Conservation (phyloP, 306 rosid species). For the Clitoria ternatea region DNA sequence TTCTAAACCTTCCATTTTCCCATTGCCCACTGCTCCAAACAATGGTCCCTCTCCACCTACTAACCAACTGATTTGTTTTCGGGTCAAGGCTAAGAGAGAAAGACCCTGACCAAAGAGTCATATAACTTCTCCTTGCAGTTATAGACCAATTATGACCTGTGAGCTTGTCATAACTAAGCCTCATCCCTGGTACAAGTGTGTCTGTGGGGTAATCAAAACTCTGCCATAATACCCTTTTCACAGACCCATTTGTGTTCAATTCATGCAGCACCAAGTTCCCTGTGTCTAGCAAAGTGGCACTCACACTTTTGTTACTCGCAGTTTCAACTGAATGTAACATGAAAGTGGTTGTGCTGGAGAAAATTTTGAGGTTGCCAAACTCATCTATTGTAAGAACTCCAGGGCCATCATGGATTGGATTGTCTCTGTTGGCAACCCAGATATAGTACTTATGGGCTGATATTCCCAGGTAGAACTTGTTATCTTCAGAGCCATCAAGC, state of each 20-base stretch:
- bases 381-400: constrained; percentile 9
- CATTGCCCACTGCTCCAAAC: background rate
- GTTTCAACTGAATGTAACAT: background rate
- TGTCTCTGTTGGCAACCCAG: constrained; percentile 16
- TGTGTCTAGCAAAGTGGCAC: background rate
- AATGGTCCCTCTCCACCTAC: background rate
- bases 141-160: background rate
- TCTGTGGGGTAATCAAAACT: constrained; percentile 14
- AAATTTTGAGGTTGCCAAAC: background rate
- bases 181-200: constrained; percentile 2
- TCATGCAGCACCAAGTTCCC: constrained; percentile 5
- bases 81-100: constrained; percentile 1
- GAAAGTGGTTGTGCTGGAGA: background rate
- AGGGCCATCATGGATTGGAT: constrained; percentile 6
- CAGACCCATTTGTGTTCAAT: background rate
- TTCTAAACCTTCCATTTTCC: background rate
- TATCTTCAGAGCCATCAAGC: background rate
- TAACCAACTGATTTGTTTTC: background rate
- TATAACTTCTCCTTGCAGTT: background rate
- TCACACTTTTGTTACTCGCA: background rate
- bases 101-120: background rate
- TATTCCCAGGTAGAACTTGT: constrained; percentile 1
- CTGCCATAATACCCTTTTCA: constrained; percentile 5
- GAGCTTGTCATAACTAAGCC: background rate
- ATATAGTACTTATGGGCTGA: background rate